Percentiles rank a stretch among this genome's conserved stretches.
These are phyloP conservation scores for Aspergillus tubingensis DNA, from an alignment of 2,329 filamentous ascomycete genomes.

Conservation along the genomic window DNA sequence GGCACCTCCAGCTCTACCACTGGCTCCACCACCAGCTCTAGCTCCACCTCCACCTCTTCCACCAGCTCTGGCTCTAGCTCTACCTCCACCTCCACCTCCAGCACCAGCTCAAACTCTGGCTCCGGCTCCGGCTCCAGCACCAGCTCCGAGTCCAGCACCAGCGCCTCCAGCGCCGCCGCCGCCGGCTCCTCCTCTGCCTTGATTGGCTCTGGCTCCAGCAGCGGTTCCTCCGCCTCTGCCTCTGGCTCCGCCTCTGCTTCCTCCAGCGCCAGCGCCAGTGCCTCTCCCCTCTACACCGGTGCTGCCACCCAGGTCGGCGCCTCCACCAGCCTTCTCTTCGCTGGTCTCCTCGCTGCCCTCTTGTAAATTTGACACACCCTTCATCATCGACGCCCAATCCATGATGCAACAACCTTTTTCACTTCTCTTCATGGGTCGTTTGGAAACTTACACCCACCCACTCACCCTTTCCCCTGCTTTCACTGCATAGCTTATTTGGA, in stretches of 20 bases:
- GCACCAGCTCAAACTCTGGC: slow-evolving; percentile 11
- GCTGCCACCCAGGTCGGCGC: slow-evolving; percentile 27
- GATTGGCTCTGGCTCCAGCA: neutral
- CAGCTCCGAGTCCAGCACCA: slow-evolving; percentile 12
- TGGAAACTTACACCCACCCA: neutral
- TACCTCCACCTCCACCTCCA: slow-evolving; percentile 13
- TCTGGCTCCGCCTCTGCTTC: slow-evolving; percentile 13
- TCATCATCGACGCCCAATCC: neutral
- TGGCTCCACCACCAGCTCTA: slow-evolving; percentile 8
- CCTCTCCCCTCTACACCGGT: slow-evolving; percentile 20
- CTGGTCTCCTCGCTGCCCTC: slow-evolving; percentile 28
- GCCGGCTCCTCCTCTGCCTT: neutral
- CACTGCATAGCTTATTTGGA: slow-evolving; percentile 3
- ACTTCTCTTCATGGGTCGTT: neutral
- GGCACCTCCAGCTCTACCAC: slow-evolving; percentile 16
- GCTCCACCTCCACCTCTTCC: slow-evolving; percentile 4
- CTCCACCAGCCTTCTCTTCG: slow-evolving; percentile 23
- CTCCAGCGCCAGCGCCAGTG: slow-evolving; percentile 20
- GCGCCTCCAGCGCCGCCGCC: slow-evolving; percentile 17
- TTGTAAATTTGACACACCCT: slow-evolving; percentile 23
- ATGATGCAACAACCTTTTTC: neutral
- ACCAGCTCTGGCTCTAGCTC: slow-evolving; percentile 13
- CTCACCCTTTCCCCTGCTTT: neutral
- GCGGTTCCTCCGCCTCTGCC: slow-evolving; percentile 10
- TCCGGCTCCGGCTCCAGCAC: slow-evolving; percentile 13